Conservation (phyloP, 2,329 filamentous ascomycete genomes). For the Cytospora mali region DNA sequence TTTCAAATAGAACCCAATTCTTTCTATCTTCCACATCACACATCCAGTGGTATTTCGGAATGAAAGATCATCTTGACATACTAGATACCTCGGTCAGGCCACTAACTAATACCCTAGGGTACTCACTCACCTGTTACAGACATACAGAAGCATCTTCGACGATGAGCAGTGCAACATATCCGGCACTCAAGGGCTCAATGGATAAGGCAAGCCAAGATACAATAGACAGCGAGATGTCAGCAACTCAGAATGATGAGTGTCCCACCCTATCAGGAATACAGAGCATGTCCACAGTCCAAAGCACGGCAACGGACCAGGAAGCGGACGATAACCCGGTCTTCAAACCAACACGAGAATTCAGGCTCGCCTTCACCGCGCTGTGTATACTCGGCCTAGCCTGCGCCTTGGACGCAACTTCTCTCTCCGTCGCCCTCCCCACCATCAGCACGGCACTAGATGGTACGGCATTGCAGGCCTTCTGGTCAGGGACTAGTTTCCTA, state of each 20-base stretch:
- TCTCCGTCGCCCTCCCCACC: conserved; percentile 62
- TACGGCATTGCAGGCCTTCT: conserved; percentile 65
- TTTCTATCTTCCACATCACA: background rate
- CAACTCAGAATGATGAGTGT: background rate
- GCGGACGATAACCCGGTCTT: conserved; percentile 33
- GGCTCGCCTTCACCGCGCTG: conserved; percentile 54
- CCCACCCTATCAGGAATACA: background rate
- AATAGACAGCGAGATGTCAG: too few species aligned
- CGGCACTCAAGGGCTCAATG: too few species aligned
- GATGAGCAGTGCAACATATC: too few species aligned
- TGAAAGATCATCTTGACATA: too few species aligned
- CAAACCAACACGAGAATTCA: conserved; percentile 42
- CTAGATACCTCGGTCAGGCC: too few species aligned
- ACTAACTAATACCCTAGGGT: too few species aligned
- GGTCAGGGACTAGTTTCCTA: conserved; percentile 71
- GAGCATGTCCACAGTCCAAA: conserved; percentile 3
- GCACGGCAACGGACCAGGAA: conserved; percentile 28
- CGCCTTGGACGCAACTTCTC: conserved; percentile 66
- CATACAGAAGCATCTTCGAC: too few species aligned
- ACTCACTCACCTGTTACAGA: too few species aligned
- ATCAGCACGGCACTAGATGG: conserved; percentile 55
- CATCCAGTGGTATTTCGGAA: too few species aligned
- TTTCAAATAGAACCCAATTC: too few species aligned
- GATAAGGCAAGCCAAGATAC: too few species aligned
- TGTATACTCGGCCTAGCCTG: conserved; percentile 61